Conservation (phyloP, 306 rosid species). For the Medicago arabica region DNA sequence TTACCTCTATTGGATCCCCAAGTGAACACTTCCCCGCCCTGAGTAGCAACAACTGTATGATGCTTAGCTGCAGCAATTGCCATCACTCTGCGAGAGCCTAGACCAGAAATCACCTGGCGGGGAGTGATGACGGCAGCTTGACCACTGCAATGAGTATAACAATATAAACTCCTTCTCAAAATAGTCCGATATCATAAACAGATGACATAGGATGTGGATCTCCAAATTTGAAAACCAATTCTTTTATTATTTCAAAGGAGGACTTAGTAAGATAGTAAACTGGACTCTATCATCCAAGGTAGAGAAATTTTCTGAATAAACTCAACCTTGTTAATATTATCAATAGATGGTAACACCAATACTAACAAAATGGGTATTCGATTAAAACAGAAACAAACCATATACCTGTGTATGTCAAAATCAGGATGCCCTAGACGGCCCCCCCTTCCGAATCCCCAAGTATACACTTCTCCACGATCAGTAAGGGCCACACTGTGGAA, state of each 20-base stretch:
- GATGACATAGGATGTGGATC: background rate
- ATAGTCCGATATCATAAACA: no score
- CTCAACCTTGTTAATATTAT: background rate
- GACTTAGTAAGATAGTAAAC: background rate
- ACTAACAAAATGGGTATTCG: conserved; percentile 19
- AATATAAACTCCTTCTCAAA: conserved; percentile 3
- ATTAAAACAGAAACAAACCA: conserved; percentile 22
- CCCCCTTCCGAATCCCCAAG: conserved; percentile 99
- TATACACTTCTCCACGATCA: conserved; percentile 76
- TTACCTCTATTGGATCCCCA: conserved; percentile 99
- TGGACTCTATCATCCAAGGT: background rate
- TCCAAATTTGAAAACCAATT: background rate
- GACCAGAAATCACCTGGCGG: conserved; percentile 85
- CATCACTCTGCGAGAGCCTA: conserved; percentile 84
- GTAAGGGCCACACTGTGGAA: conserved; percentile 94
- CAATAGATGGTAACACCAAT: conserved; percentile 15
- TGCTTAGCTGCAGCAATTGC: conserved; percentile 97
- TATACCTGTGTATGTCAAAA: conserved; percentile 95
- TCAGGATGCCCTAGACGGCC: conserved; percentile 99
- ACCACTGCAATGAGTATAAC: conserved; percentile 72
- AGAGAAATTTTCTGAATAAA: conserved; percentile 19
- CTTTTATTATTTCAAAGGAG: background rate
- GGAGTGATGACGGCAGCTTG: conserved; percentile 99
- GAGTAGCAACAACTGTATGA: conserved; percentile 90
- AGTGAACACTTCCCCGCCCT: conserved; percentile 94